These are phyloP conservation scores for Neurospora sp. DNA, from an alignment of 2,329 filamentous ascomycete species.

Conservation along the genomic window DNA sequence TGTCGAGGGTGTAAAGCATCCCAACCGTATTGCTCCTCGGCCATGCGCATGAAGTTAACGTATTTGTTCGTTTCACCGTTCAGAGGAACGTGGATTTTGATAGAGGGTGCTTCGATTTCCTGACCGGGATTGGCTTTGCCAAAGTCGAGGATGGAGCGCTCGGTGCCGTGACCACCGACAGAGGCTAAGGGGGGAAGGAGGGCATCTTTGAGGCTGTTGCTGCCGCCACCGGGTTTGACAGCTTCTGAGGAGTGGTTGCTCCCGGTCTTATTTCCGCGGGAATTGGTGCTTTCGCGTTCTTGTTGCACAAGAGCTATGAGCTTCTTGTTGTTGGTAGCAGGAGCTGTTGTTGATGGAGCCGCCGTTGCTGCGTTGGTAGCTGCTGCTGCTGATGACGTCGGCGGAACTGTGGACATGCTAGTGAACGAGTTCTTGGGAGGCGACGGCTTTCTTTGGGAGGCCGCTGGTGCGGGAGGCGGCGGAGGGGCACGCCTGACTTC, in stretches of 20 bases:
- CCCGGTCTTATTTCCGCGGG: slow-evolving; percentile 25
- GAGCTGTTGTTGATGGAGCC: slow-evolving; percentile 1
- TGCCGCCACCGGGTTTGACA: slow-evolving; percentile 26
- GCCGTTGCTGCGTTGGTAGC: slow-evolving; percentile 6
- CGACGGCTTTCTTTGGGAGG: slow-evolving; percentile 9
- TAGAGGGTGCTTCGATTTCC: slow-evolving; percentile 58
- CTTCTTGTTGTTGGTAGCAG: slow-evolving; percentile 29
- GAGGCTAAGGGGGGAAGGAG: slow-evolving; percentile 22
- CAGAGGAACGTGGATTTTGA: slow-evolving; percentile 75
- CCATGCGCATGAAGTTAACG: slow-evolving; percentile 89
- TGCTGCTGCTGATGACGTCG: slow-evolving; percentile 20
- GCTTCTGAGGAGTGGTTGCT: slow-evolving; percentile 31
- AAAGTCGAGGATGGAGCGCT: slow-evolving; percentile 52
- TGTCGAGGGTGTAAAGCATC: slow-evolving; percentile 86
- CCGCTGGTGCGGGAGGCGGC: slow-evolving; percentile 22
- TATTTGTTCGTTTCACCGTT: slow-evolving; percentile 74
- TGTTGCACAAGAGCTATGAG: slow-evolving; percentile 35
- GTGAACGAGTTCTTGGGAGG: slow-evolving; percentile 18
- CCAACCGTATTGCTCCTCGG: slow-evolving; percentile 89
- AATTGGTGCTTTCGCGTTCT: slow-evolving; percentile 27
- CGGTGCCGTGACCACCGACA: slow-evolving; percentile 21
- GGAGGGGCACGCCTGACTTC: slow-evolving; percentile 24
- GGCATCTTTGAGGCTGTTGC: slow-evolving; percentile 38
- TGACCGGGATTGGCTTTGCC: slow-evolving; percentile 49
- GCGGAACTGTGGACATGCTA: slow-evolving; percentile 20